Conservation (phyloP, 305 asterid species). For the Plantago rigida region DNA sequence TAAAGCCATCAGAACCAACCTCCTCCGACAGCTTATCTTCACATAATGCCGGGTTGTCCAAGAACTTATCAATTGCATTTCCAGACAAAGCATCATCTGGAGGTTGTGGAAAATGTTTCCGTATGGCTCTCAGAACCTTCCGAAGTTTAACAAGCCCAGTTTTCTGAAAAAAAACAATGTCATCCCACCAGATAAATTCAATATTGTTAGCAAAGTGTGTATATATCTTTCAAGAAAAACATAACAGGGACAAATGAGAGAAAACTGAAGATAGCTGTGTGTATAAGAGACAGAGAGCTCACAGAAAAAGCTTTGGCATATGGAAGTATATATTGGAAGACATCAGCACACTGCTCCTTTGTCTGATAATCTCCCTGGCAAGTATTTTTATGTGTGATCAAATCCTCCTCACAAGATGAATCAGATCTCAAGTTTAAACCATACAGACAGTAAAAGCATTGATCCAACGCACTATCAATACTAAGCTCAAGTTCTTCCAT, state of each 20-base stretch:
- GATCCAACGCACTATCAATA: constrained; percentile 88
- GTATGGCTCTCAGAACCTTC: constrained; percentile 86
- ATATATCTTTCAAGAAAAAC: constrained; percentile 18
- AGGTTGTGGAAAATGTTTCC: constrained; percentile 88
- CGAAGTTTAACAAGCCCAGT: constrained; percentile 84
- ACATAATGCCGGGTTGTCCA: constrained; percentile 77
- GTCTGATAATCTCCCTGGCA: constrained; percentile 97
- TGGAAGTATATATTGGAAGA: constrained; percentile 85
- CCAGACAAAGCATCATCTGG: constrained; percentile 68
- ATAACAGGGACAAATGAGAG: constrained; percentile 8
- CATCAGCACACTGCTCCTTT: constrained; percentile 98
- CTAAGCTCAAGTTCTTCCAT: constrained; percentile 80
- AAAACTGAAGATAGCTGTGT: constrained; percentile 10
- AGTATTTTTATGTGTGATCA: constrained; percentile 79
- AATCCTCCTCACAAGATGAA: constrained; percentile 84
- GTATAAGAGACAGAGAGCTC: constrained; percentile 33
- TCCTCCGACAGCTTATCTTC: constrained; percentile 81
- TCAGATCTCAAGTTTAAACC: constrained; percentile 88
- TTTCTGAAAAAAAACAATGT: constrained; percentile 44
- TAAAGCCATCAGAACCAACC: constrained; percentile 75
- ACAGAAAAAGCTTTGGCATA: constrained; percentile 96
- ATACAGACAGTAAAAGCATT: constrained; percentile 90
- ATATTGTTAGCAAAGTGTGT: constrained; percentile 16
- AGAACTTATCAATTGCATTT: constrained; percentile 84
- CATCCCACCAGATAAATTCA: constrained; percentile 22